Base-by-base conservation (phyloP, 768 basidiomycete species). In the Boletus tomentosulus region DNA sequence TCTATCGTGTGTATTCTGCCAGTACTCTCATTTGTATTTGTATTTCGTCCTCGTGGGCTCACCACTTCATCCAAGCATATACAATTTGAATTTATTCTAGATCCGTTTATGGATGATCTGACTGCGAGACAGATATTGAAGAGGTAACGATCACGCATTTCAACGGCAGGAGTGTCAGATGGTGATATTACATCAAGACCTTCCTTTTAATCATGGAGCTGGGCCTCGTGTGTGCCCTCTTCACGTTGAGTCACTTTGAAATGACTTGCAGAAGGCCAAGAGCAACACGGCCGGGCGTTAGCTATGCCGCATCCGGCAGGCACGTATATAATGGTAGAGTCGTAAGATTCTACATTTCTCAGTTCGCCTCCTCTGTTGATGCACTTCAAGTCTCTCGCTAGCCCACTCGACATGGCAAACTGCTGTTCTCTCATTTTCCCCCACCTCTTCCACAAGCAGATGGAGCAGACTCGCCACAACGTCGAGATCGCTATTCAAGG, bases 151-250 rank as follows among this genome's bases (percentile, higher is more conserved):
- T 71, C 70, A 64, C 61, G 61, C 62, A 68, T 66, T 66, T 68
- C 60, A 68, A 53, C 65, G 66, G 55, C 55, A 59, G 47, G 57
- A 44, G 46, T 62, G 19, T 19, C 54, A 65, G 54, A 55, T 51
- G 51, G 63, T 66, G 60, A 68, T 63, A 70, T 71, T 70, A 70
- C 71, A 57, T 70, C 67, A 72, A 60, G 55, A 33, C 19, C 42
- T 53, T 61, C 45, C 52, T 48, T 53, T 66, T 66, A 57, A 65
- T 61, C 53, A 64, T 61, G 59, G 56, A 63, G 44, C 44, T 25
- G 58, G n/a, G n/a, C 66, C 66, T 68, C 66, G 59, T 68, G 63
- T 51, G 47, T 16, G 59, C 39, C 63, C 54, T 56, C 56, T 55
- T 56, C 47, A 53, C 58, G 53, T 58, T 46, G 48, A 57, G 50